These are phyloP conservation scores for Citrus trifoliata DNA, from an alignment of 345 rosid genomes.

Conservation along the genomic window DNA sequence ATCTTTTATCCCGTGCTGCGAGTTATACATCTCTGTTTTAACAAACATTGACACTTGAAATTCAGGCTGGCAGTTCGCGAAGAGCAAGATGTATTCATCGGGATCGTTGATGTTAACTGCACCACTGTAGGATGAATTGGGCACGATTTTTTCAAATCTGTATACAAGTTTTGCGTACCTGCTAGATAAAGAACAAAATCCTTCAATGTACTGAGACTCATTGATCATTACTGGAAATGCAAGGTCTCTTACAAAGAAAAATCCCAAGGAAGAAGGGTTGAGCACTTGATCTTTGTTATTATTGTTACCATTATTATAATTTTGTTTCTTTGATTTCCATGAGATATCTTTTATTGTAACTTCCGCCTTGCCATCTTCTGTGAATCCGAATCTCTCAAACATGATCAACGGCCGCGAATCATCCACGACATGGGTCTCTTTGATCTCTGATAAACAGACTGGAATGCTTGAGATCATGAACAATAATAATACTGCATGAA, in stretches of 20 bases:
- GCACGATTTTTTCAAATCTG: slow-evolving; percentile 22
- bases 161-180: slow-evolving; percentile 25
- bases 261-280: slow-evolving; percentile 39
- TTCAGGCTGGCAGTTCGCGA: slow-evolving; percentile 48
- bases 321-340: slow-evolving; percentile 19
- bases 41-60: slow-evolving; percentile 47
- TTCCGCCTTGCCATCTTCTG: slow-evolving; percentile 26
- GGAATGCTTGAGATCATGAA: slow-evolving; percentile 29
- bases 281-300: not conserved
- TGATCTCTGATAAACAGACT: slow-evolving; percentile 35
- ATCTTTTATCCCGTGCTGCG: slow-evolving; percentile 30
- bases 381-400: slow-evolving; percentile 49
- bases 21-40: slow-evolving; percentile 48
- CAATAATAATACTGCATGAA: not conserved
- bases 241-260: slow-evolving; percentile 31
- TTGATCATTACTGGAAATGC: slow-evolving; percentile 26
- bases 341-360: slow-evolving; percentile 30
- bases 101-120: slow-evolving; percentile 22
- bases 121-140: slow-evolving; percentile 26
- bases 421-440: slow-evolving; percentile 26
- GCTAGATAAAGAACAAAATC: slow-evolving; percentile 38
- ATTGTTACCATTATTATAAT: not conserved
- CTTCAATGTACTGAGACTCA: slow-evolving; percentile 9
- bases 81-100: slow-evolving; percentile 37
- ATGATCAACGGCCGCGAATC: slow-evolving; percentile 42